Evolutionary conservation across 2,329 filamentous ascomycete species (phyloP), one percentile per base, ranked within the genome.

Genomic region (Trichoderma koningii): DNA sequence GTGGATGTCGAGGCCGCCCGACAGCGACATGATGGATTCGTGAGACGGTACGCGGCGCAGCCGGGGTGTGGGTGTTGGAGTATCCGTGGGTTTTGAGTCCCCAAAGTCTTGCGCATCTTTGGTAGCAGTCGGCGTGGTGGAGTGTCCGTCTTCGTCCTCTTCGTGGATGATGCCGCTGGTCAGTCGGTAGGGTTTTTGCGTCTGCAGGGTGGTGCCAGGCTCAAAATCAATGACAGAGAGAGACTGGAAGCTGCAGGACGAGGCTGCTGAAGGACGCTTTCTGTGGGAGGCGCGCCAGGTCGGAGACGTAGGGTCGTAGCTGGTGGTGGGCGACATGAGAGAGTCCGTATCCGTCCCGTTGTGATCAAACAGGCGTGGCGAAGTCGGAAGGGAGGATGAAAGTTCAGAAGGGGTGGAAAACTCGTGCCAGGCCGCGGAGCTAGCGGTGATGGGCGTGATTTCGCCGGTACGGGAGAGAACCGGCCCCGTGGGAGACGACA

Each of bases 1-100:
- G 74, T 96, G 93, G 56, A 97, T 96, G 73, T 97, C 94, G 75
- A 97, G 89, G 2, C 93, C 93, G 4, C 92, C 93, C 0, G 89
- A 87, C 1, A 97, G 84, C 0, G 93, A 97, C 70, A 97, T 85
- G 67, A 97, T 88, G 19, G 92, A 96, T 74, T 97, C 93, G 70
- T 96, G 92, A 1, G 93, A 97, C 2, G 87, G 74, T 3, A 87
- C 83, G 38, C 89, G 88, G 47, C 86, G 89, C 4, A 93, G 76
- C 2, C 77, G 76, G 61, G 78, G 79, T 64, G 75, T 26, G 4
- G 23, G 42, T 26, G 26, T 30, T 15, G 59, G 26, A 34, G 19
- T 34, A 30, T 28, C 50, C 6, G 44, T 23, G 17, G 34, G 34
- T 14, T 38, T 38, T 3, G 34, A 14, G 34, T 38, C 72, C 26